Evolutionary conservation across 2,329 filamentous ascomycete genomes (phyloP), one percentile per base, ranked within the genome.

Genomic region (Xylariaceae sp.): DNA sequence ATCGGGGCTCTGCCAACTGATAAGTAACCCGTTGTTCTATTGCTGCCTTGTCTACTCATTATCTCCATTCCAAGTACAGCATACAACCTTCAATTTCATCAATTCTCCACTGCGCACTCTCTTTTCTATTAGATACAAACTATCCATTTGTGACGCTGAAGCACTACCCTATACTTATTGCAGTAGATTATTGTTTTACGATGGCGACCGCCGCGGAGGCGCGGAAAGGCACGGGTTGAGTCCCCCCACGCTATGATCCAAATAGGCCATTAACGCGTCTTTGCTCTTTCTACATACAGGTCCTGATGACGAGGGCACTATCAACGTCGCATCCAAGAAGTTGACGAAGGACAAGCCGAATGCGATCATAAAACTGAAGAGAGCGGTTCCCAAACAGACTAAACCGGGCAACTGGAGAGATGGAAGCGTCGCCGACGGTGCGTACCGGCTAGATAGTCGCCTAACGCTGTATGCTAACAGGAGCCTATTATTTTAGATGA

Each of bases 391-490:
- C 0, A 88, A 86, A 69, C 78, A 85, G 50, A 82, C 74, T 50
- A 85, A 87, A 63, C 81, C 85, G 4, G 87, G 87, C 20, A 89
- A 88, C 64, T 90, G 87, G 87, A 83, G 81, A 63, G 86, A 89
- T 62, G 81, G 81, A n/a, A 83, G 77, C 61, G 76, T 87, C 40
- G 73, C 83, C 21, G 84, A 85, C 63, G 83, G 86, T 87, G 75
- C 30, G 75, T 66, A 10, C 20, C 15, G 16, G 8, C n/a, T 35
- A 21, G 20, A 43, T 32, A 35, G 39, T 26, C 8, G 3, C n/a
- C 18, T 23, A 11, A 11, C 30, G 3, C 27, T 9, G 44, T 36
- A 13, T 40, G n/a, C 49, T 52, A 26, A 52, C 21, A 21, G 27
- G 21, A 18, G 29, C 8, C 10, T 18, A 20, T 35, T 37, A 11